Evolutionary conservation across 129 eudicot genomes (phyloP), one percentile per base, ranked within the genome.

Genomic region (Deinandra increscens): DNA sequence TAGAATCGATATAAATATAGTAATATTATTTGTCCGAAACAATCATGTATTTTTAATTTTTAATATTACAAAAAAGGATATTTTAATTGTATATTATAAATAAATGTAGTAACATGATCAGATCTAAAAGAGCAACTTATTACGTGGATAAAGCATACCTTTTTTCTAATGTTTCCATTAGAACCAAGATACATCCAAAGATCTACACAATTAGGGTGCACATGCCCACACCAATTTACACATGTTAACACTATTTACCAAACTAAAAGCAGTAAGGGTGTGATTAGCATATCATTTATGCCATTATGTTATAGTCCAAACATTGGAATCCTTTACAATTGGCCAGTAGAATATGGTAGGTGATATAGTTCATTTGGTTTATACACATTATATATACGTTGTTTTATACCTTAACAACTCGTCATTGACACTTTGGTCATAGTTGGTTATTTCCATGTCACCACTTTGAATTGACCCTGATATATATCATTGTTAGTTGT

Each of bases 111-210:
- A 43, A 68, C 44, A 49, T 54, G 58, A 41, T 41, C 68, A 68
- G 80, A 75, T 68, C 75, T 75, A 0, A 60, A 58, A 66, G 38
- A 54, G 23, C 22, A 37, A 23, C 53, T 49, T 38, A 74, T 75
- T 75, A 51, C 44, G 67, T 18, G 60, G 58, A 38, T 56, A 68
- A 58, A 59, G 69, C 55, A 76, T 38, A 37, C 64, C 64, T 46
- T 37, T 72, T 37, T 72, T 46, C 36, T 48, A 37, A 7, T 29
- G 33, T 68, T 60, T 69, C 64, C 69, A 54, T 75, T 42, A 41
- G 64, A 63, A 36, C 12, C 44, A 58, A 67, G 58, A 76, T 76
- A 69, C 71, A 76, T 69, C 80, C 69, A 75, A 68, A 64, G 65
- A 73, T 64, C 37, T 34, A 73, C 22, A 37, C 70, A 14, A 64